Evolutionary conservation across 2,329 filamentous ascomycete genomes (phyloP).

Genomic region (Fusarium nurragi): DNA sequence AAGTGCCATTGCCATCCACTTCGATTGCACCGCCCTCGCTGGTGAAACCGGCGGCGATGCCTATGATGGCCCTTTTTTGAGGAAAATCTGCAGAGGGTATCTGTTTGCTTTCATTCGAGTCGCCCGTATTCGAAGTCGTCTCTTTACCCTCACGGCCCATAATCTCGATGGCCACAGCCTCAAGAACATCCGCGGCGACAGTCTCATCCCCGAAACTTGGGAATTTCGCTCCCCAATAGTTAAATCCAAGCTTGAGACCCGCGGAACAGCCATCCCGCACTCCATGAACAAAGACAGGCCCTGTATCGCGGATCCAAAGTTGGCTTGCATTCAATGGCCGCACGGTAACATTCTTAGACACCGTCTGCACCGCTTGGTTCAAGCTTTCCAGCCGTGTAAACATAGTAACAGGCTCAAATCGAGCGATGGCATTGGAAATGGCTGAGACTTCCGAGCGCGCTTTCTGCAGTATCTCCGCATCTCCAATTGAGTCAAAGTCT

Average conservation of each 20-base stretch:
- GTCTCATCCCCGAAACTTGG: conserved; percentile 10
- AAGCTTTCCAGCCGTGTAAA: conserved; percentile 16
- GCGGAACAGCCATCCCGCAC: neutral
- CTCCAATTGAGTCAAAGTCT: conserved; percentile 1
- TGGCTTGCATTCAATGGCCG: conserved; percentile 18
- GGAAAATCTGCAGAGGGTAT: neutral
- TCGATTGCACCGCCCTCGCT: conserved; percentile 44
- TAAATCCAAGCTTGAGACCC: conserved; percentile 44
- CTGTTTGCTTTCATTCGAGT: neutral
- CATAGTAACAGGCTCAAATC: conserved; percentile 43
- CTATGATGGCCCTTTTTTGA: neutral
- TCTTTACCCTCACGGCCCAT: neutral
- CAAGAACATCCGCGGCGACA: conserved; percentile 13
- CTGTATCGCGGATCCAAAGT: conserved; percentile 46
- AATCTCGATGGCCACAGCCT: neutral
- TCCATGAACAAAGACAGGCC: conserved; percentile 36
- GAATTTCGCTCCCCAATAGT: conserved; percentile 44
- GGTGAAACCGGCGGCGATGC: conserved; percentile 17
- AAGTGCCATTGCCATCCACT: conserved; percentile 44
- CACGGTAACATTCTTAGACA: conserved; percentile 11
- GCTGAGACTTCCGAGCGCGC: conserved; percentile 38
- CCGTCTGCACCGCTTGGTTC: neutral
- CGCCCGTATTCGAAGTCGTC: neutral
- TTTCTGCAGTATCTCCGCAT: neutral
- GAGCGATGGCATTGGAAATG: conserved; percentile 40